phyloP scores from a whole-genome alignment of 2,329 filamentous ascomycete genomes.

The Aspergillus terreus region DNA sequence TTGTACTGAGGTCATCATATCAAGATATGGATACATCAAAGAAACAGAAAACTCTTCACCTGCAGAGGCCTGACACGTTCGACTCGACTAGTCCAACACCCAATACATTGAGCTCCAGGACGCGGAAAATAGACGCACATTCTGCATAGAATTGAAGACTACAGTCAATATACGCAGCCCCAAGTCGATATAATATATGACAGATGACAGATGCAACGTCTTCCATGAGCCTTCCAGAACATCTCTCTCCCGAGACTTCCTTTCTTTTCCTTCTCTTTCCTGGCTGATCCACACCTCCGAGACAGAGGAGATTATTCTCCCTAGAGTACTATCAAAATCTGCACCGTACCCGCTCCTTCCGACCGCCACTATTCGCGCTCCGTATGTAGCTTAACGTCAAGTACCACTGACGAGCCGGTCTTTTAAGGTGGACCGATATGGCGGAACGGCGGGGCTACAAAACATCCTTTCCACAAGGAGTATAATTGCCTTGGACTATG shows the following conservation, averaged over 20 bases:
- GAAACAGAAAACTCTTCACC: not conserved
- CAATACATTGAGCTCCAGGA: not conserved
- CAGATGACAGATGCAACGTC: not conserved
- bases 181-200: not conserved
- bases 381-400: conserved; percentile 5
- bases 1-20: not conserved
- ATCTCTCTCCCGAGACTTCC: not conserved
- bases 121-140: not conserved
- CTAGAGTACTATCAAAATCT: not conserved
- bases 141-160: too few relatives aligned
- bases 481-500: conserved; percentile 1
- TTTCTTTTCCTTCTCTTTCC: not conserved
- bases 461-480: conserved; percentile 1
- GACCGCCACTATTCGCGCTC: conserved; percentile 8
- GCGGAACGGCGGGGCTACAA: conserved; percentile 16
- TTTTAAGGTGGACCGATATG: conserved; percentile 12
- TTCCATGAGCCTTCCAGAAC: conserved; percentile 11
- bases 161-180: too few relatives aligned
- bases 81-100: not conserved
- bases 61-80: not conserved
- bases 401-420: conserved; percentile 4
- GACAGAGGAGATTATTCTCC: not conserved
- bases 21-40: conserved; percentile 5
- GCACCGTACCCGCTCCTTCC: conserved; percentile 8
- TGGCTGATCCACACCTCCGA: conserved; percentile 6